These are phyloP conservation scores for Globisporangium solare DNA, from an alignment of 352 stramenopile genomes.

Conservation along the genomic window DNA sequence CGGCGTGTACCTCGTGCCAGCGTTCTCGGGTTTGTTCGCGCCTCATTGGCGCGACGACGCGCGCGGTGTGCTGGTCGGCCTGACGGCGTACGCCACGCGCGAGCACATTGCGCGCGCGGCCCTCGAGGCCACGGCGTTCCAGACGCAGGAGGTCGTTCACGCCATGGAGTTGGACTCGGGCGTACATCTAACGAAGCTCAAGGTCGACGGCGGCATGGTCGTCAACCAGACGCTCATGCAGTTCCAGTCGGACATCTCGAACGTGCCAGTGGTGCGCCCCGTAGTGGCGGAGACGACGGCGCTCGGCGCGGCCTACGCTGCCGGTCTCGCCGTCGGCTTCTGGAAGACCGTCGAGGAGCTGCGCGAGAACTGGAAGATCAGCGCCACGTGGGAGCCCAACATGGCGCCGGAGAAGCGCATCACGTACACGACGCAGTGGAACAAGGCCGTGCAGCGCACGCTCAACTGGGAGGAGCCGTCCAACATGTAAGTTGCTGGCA, in stretches of 20 bases:
- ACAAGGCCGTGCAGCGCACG: slow-evolving; percentile 79
- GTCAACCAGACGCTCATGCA: slow-evolving; percentile 97
- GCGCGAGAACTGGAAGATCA: slow-evolving; percentile 75
- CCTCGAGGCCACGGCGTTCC: slow-evolving; percentile 96
- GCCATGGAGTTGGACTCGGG: slow-evolving; percentile 93
- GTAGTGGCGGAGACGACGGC: slow-evolving; percentile 97
- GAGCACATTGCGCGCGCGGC: slow-evolving; percentile 95
- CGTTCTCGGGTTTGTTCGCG: slow-evolving; percentile 97
- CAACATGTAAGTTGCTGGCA: slow-evolving; percentile 13
- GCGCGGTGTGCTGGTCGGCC: slow-evolving; percentile 94
- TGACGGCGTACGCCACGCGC: slow-evolving; percentile 94
- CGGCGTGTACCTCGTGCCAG: slow-evolving; percentile 97
- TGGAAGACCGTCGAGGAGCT: slow-evolving; percentile 91
- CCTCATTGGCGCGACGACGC: slow-evolving; percentile 96
- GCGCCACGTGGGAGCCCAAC: slow-evolving; percentile 65
- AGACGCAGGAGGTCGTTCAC: slow-evolving; percentile 92
- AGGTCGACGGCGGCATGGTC: slow-evolving; percentile 98
- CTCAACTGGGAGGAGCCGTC: slow-evolving; percentile 75
- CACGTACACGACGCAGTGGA: slow-evolving; percentile 70
- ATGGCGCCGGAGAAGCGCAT: slow-evolving; percentile 57
- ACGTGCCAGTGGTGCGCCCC: slow-evolving; percentile 91
- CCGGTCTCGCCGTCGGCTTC: slow-evolving; percentile 95
- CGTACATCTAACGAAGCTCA: slow-evolving; percentile 87
- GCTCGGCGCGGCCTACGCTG: slow-evolving; percentile 95
- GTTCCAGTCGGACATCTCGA: slow-evolving; percentile 97